phyloP scores from a whole-genome alignment of 2,329 filamentous ascomycete genomes.

The Pseudocercospora eumusae region DNA sequence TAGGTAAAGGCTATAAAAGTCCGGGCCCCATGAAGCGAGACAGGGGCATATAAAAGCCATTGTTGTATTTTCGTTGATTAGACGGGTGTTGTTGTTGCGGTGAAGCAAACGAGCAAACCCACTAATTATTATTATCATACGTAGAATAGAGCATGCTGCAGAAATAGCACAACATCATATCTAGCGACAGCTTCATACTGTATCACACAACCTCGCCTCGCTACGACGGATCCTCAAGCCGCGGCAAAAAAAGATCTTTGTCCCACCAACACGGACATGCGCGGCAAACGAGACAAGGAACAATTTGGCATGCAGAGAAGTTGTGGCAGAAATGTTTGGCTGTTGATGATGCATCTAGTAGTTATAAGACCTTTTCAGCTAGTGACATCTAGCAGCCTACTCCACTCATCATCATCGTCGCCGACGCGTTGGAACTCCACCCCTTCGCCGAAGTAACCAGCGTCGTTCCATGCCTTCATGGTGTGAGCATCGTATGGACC shows the following conservation, averaged over 20 bases:
- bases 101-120: constrained; percentile 11
- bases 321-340: not conserved
- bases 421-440: constrained; percentile 61
- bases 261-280: constrained; percentile 2
- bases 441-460: constrained; percentile 88
- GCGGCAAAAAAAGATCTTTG: not conserved
- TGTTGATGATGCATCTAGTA: not conserved
- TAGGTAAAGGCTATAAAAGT: constrained; percentile 9
- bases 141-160: constrained; percentile 7
- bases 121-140: not conserved
- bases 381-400: constrained; percentile 43
- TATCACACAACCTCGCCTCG: not conserved
- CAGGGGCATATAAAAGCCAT: constrained; percentile 12
- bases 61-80: not conserved
- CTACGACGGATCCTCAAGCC: not conserved
- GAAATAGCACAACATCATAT: not conserved
- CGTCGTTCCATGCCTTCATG: constrained; percentile 89
- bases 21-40: constrained; percentile 12
- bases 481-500: constrained; percentile 82
- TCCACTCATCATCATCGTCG: constrained; percentile 47
- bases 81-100: constrained; percentile 7
- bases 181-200: not conserved
- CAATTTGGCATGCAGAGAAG: not conserved
- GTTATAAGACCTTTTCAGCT: constrained; percentile 16
- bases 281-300: not conserved